Percentiles rank a stretch among this genome's conserved stretches.
These are phyloP conservation scores for Venustampulla echinocandica DNA, from an alignment of 495 filamentous ascomycete genomes.

Conservation along the genomic window DNA sequence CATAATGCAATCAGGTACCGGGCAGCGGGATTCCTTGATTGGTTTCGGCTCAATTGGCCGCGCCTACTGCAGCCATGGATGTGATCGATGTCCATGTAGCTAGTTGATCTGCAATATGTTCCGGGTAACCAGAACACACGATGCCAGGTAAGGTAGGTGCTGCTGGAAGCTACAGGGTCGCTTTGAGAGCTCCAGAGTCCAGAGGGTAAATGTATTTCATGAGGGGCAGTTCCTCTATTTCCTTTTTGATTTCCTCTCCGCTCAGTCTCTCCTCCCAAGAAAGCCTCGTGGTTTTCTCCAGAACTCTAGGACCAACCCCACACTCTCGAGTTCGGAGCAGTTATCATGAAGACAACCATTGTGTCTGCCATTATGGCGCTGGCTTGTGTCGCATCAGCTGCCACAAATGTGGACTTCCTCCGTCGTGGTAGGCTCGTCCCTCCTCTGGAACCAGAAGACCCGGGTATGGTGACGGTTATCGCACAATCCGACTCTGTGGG, in stretches of 20 bases:
- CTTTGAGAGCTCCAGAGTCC: too few relatives aligned
- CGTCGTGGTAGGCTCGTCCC: constrained; percentile 16
- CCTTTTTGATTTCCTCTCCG: neutral
- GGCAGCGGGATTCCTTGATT: too few relatives aligned
- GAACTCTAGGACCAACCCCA: neutral
- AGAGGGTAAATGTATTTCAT: neutral
- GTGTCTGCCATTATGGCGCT: constrained; percentile 12
- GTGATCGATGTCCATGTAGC: neutral
- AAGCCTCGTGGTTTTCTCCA: neutral
- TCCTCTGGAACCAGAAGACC: constrained; percentile 10
- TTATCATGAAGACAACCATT: constrained; percentile 18
- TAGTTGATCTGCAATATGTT: neutral
- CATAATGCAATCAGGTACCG: too few relatives aligned
- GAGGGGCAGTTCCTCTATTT: neutral
- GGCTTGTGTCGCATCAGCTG: constrained; percentile 1
- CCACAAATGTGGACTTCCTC: constrained; percentile 1
- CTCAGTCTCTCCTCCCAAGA: neutral
- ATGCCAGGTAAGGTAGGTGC: constrained; percentile 3
- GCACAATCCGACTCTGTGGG: constrained; percentile 9
- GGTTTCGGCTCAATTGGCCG: too few relatives aligned
- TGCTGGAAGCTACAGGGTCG: too few relatives aligned
- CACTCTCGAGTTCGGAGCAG: neutral
- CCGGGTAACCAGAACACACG: neutral
- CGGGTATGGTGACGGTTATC: neutral
- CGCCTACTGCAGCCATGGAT: neutral